phyloP scores from a whole-genome alignment of 2,329 filamentous ascomycete species.

The Curvularia verruculosa region DNA sequence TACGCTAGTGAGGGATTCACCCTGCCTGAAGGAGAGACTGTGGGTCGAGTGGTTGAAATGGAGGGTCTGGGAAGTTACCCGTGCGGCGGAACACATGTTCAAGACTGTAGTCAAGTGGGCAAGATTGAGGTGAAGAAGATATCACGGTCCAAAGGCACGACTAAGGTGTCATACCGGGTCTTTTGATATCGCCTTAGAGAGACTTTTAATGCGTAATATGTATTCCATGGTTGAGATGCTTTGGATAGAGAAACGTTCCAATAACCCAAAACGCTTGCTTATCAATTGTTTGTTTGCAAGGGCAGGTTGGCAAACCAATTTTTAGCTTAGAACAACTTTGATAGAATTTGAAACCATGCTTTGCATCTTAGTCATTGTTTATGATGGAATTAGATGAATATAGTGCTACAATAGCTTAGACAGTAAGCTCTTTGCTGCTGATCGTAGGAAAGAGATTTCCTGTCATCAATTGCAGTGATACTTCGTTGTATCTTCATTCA shows the following conservation, averaged over 20 bases:
- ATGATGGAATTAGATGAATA: not conserved
- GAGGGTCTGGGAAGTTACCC: constrained; percentile 72
- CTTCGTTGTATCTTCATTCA: not conserved
- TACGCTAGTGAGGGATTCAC: constrained; percentile 36
- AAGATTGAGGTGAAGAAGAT: constrained; percentile 71
- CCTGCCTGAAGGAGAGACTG: constrained; percentile 43
- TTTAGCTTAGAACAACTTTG: not conserved
- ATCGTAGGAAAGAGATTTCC: not conserved
- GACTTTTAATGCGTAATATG: not conserved
- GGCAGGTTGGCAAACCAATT: not conserved
- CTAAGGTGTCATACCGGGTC: constrained; percentile 59
- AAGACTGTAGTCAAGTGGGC: constrained; percentile 63
- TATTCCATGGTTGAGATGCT: not conserved
- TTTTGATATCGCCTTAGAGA: not conserved
- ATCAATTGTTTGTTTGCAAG: not conserved
- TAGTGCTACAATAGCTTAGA: not conserved
- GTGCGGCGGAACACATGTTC: constrained; percentile 77
- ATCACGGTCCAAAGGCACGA: constrained; percentile 66
- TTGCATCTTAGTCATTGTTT: not conserved
- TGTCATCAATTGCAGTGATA: not conserved
- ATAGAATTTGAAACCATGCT: not conserved
- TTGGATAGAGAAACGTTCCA: not conserved
- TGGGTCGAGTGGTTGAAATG: constrained; percentile 68
- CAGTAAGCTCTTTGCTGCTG: not conserved
- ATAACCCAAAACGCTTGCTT: too few relatives aligned